Base-by-base conservation (phyloP, 768 basidiomycete genomes). In the Serendipita sp. region DNA sequence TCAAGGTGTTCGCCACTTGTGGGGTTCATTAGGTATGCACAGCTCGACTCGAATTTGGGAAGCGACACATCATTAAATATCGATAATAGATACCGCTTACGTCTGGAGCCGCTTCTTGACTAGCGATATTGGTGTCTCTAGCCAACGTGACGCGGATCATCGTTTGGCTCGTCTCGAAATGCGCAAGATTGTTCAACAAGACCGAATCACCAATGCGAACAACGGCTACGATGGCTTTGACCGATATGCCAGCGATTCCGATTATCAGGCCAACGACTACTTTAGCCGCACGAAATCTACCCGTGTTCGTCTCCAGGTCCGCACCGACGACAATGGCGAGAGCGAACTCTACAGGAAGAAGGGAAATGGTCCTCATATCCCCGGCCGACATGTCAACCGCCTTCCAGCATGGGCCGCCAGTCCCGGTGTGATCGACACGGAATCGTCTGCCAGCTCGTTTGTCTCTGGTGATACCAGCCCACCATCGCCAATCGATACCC, bases 1-100 rank as follows among this genome's bases (percentile, higher is more conserved):
- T 36, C 71, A 72, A 66, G 70, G 70, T 18, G 67, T 71, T 48
- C 65, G 71, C n/a, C 70, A 70, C 52, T 68, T 71, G 67, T 70
- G 67, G 53, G 63, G 66, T 50, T 58, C 63, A 44, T 62, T 67
- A 63, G 48, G 48, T 50, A 50, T 8, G 48, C 48, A 34, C 31
- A 63, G 52, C 40, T 6, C 40, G 40, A 67, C 40, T 50, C n/a
- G 3, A 13, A 13, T 18, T 18, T 11, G 44, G 18, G 18, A 11
- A 6, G 5, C 29, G 48, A 6, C 18, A 6, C 5, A 5, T 31
- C 2, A 2, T 1, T 31, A 31, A 31, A 6, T 6, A 18, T 31
- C 18, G 5, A 8, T 5, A 18, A 27, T 34, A 60, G 70, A 71
- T 60, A 69, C 68, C n/a, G 69, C 68, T 27, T 71, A 71, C 63